Evolutionary conservation across 495 filamentous ascomycete genomes (phyloP).

Genomic region (Tuber calosporum): DNA sequence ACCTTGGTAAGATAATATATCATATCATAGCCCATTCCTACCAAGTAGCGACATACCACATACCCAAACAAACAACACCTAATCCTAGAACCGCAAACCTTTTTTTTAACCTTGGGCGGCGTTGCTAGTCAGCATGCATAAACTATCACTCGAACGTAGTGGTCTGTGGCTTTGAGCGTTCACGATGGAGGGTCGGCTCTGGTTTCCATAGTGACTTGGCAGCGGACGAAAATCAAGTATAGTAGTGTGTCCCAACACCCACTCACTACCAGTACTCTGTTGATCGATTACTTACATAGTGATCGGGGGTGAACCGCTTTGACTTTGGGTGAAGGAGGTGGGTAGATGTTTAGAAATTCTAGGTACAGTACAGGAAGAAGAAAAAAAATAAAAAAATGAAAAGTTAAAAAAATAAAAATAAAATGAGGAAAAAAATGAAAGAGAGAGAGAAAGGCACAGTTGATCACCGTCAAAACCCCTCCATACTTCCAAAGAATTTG

Average conservation of each 20-base stretch:
- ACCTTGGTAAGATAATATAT: not conserved
- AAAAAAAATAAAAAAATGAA: not conserved
- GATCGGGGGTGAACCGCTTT: not conserved
- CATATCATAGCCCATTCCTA: not conserved
- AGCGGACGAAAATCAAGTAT: not conserved
- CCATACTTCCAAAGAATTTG: not conserved
- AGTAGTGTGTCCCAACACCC: not conserved
- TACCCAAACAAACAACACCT: not conserved
- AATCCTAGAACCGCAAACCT: not conserved
- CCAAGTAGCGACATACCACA: not conserved
- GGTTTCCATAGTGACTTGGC: too few relatives aligned
- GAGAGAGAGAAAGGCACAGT: not conserved
- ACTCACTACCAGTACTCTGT: not conserved
- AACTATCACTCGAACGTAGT: constrained; percentile 1
- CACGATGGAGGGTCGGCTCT: too few relatives aligned
- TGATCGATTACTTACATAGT: not conserved
- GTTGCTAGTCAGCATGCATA: not conserved
- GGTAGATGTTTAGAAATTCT: not conserved
- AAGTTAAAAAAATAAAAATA: not conserved
- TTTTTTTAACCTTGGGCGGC: not conserved
- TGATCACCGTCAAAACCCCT: not conserved
- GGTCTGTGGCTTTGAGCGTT: too few relatives aligned
- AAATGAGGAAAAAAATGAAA: not conserved
- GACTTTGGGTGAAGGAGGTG: too few relatives aligned
- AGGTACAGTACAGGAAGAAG: not conserved